Evolutionary conservation across 2,329 filamentous ascomycete species (phyloP), one percentile per base, ranked within the genome.

Genomic region (Aspergillus transmontanensis): DNA sequence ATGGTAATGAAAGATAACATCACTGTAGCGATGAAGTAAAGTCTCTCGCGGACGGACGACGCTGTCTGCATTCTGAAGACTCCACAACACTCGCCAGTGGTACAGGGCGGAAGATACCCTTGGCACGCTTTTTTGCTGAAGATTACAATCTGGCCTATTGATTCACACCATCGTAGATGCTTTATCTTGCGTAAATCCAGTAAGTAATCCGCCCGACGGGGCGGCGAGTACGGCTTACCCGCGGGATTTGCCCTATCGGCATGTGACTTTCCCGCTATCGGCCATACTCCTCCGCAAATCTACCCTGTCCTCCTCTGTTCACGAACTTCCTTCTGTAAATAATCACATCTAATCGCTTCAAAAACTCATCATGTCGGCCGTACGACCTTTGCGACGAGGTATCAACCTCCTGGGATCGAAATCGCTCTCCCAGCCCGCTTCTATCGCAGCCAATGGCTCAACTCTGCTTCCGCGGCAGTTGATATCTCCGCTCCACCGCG

Each of bases 261-360:
- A 78, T 72, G 74, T 78, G 75, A 78, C 68, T 78, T 78, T 77
- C 46, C 76, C 75, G 76, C 59, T 57, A 60, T 60, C 59, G 28
- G 3, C 21, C 16, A n/a, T 26, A 26, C 30, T 41, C 43, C 43
- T 57, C 59, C 54, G 32, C 54, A 57, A 50, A 46, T 61, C 43
- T 28, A 39, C 12, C 26, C 30, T 34, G 28, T 46, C 41, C 43
- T 41, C 54, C 23, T 26, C 34, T 46, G 43, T n/a, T 32, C 41
- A 43, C n/a, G 30, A 51, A 57, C 54, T 57, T 53, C 30, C 34
- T 57, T 57, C 59, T 58, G 64, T 61, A 46, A 58, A 59, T 59
- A 30, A 48, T 56, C 41, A 36, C 56, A 46, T 63, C 14, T 39
- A 63, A 58, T 39, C 43, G 11, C 43, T 30, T 62, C 50, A 59